Conservation (phyloP, 768 basidiomycete genomes). For the Amanita fuliginea region DNA sequence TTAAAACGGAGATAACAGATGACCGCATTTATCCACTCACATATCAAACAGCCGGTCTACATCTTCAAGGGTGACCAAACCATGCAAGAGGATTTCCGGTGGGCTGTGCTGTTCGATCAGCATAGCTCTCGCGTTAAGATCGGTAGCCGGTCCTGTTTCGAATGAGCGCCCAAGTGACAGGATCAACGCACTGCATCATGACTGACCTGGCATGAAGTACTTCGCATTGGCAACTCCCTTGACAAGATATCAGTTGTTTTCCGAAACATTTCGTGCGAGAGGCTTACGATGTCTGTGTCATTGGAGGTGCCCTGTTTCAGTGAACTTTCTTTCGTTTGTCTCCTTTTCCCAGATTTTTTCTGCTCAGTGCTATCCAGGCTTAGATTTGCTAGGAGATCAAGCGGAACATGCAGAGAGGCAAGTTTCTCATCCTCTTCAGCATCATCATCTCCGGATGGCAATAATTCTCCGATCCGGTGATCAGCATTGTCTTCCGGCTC, state of each 20-base stretch:
- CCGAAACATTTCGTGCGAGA: conserved; percentile 4
- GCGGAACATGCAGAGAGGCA: conserved; percentile 51
- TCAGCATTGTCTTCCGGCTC: conserved; percentile 12
- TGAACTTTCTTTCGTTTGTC: conserved; percentile 21
- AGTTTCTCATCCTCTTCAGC: conserved; percentile 30
- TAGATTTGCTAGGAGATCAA: conserved; percentile 66
- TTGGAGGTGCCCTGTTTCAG: conserved; percentile 34
- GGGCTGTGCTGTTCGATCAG: conserved; percentile 72
- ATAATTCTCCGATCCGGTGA: conserved; percentile 13
- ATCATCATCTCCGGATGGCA: conserved; percentile 10
- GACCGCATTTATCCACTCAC: conserved; percentile 28
- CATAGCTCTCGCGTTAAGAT: conserved; percentile 56
- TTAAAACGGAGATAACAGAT: background rate
- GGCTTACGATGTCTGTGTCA: conserved; percentile 54
- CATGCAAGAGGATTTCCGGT: conserved; percentile 74
- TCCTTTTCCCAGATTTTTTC: conserved; percentile 25
- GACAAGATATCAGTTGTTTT: conserved; percentile 5
- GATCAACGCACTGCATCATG: conserved; percentile 1
- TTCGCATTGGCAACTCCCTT: conserved; percentile 75
- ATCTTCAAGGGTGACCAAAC: conserved; percentile 65
- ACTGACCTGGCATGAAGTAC: conserved; percentile 68
- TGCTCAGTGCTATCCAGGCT: conserved; percentile 46
- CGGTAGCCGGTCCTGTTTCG: conserved; percentile 52
- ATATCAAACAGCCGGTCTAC: conserved; percentile 80
- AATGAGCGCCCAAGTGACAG: background rate